These are phyloP conservation scores for Candida gorgasii DNA, from an alignment of 805 yeast genomes.

Conservation along the genomic window DNA sequence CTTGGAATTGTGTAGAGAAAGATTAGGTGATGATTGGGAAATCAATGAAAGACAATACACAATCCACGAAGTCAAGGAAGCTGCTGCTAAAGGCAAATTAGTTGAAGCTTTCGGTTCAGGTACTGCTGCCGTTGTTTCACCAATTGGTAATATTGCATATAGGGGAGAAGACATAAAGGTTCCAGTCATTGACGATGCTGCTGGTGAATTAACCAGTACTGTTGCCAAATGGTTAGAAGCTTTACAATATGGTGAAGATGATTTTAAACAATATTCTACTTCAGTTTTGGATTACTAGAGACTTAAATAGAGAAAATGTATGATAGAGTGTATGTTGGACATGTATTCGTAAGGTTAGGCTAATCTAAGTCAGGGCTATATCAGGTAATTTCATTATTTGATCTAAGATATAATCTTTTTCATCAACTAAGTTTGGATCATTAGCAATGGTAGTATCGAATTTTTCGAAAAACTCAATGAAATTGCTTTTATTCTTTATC, in stretches of 20 bases:
- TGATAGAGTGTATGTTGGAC: background rate
- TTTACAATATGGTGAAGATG: slow-evolving; percentile 85
- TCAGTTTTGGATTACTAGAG: slow-evolving; percentile 24
- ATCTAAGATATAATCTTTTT: slow-evolving; percentile 74
- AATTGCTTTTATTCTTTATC: slow-evolving; percentile 77
- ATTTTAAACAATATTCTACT: slow-evolving; percentile 57
- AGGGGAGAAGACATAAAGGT: slow-evolving; percentile 69
- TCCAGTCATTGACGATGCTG: slow-evolving; percentile 77
- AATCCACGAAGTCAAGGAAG: slow-evolving; percentile 76
- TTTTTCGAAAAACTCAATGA: slow-evolving; percentile 64
- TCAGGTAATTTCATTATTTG: slow-evolving; percentile 75
- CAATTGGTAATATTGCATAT: slow-evolving; percentile 86
- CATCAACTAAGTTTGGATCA: slow-evolving; percentile 69
- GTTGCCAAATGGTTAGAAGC: slow-evolving; percentile 84
- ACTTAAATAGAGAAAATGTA: slow-evolving; percentile 1
- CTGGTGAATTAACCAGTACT: slow-evolving; percentile 77
- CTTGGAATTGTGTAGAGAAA: slow-evolving; percentile 71
- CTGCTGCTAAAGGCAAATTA: slow-evolving; percentile 76
- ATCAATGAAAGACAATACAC: slow-evolving; percentile 81
- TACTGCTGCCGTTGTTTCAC: slow-evolving; percentile 96
- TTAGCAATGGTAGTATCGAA: slow-evolving; percentile 66
- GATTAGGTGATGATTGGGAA: slow-evolving; percentile 79
- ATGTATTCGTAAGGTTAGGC: background rate
- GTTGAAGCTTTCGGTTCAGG: slow-evolving; percentile 97
- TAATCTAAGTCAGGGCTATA: slow-evolving; percentile 34